Percentiles rank a stretch among this genome's conserved stretches.
phyloP scores from a whole-genome alignment of 2,329 filamentous ascomycete species.

The Verruconis gallopava region DNA sequence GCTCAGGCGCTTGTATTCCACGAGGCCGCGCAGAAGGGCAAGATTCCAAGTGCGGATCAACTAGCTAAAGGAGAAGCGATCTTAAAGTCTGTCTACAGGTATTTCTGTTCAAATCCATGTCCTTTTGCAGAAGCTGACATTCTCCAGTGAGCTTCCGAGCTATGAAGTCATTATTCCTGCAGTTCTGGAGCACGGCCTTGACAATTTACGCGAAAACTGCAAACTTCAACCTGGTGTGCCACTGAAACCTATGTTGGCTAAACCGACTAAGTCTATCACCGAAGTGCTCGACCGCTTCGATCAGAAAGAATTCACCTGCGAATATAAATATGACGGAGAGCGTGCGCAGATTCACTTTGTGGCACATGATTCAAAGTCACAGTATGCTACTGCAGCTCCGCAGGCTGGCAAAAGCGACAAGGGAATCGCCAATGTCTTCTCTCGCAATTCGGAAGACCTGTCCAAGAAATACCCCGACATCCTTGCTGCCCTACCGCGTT shows the following conservation, averaged over 20 bases:
- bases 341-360: constrained; percentile 98
- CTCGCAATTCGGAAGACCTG: constrained; percentile 89
- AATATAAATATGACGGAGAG: constrained; percentile 98
- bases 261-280: constrained; percentile 94
- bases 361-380: constrained; percentile 59
- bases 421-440: constrained; percentile 88
- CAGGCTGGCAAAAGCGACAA: constrained; percentile 53
- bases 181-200: constrained; percentile 75
- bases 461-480: constrained; percentile 98
- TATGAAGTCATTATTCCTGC: constrained; percentile 92
- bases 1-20: constrained; percentile 81
- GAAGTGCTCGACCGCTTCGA: constrained; percentile 96
- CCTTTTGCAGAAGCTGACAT: constrained; percentile 21
- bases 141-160: constrained; percentile 68
- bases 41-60: constrained; percentile 59
- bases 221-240: constrained; percentile 88
- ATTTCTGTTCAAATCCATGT: constrained; percentile 16
- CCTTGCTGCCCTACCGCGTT: constrained; percentile 69
- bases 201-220: constrained; percentile 69
- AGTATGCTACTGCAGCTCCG: constrained; percentile 46
- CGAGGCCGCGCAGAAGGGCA: constrained; percentile 55
- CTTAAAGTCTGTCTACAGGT: constrained; percentile 85
- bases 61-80: constrained; percentile 72
- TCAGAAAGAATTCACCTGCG: constrained; percentile 88
- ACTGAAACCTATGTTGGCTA: constrained; percentile 95